A percentile compares a stretch with the other conserved stretches of the same genome.
These are phyloP conservation scores for Mycena leptocephala DNA, from an alignment of 768 basidiomycete genomes.

Conservation along the genomic window DNA sequence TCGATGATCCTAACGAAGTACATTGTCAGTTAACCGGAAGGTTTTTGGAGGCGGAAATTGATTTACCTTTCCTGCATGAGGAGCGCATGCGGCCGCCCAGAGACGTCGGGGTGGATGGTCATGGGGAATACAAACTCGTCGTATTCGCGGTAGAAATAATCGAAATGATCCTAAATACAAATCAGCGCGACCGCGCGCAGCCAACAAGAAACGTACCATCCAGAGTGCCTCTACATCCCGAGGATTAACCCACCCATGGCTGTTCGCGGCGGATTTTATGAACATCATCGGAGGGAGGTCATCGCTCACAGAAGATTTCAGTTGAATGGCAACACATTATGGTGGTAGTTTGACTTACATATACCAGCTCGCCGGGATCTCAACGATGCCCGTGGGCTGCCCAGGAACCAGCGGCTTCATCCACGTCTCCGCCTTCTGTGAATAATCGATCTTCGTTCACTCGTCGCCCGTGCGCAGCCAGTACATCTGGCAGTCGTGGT, in stretches of 20 bases:
- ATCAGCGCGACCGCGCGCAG: neutral
- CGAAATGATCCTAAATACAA: constrained; percentile 14
- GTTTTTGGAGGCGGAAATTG: neutral
- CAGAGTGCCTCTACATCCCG: constrained; percentile 80
- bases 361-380: constrained; percentile 84
- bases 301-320: constrained; percentile 48
- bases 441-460: constrained; percentile 84
- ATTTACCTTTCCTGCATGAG: constrained; percentile 79
- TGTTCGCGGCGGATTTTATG: constrained; percentile 77
- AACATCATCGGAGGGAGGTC: constrained; percentile 88
- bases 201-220: constrained; percentile 58
- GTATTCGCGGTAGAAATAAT: constrained; percentile 62
- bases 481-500: constrained; percentile 73
- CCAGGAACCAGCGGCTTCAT: constrained; percentile 82
- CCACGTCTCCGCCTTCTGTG: constrained; percentile 72
- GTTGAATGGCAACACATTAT: too few species aligned
- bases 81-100: constrained; percentile 77
- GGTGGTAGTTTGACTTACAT: constrained; percentile 16
- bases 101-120: constrained; percentile 85
- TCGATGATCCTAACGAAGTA: constrained; percentile 77
- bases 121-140: constrained; percentile 81
- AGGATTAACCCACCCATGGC: constrained; percentile 81
- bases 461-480: constrained; percentile 78
- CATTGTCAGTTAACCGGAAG: neutral
- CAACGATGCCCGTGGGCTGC: constrained; percentile 71